Evolutionary conservation across 2,329 filamentous ascomycete genomes (phyloP).

Genomic region (Fusarium equiseti): DNA sequence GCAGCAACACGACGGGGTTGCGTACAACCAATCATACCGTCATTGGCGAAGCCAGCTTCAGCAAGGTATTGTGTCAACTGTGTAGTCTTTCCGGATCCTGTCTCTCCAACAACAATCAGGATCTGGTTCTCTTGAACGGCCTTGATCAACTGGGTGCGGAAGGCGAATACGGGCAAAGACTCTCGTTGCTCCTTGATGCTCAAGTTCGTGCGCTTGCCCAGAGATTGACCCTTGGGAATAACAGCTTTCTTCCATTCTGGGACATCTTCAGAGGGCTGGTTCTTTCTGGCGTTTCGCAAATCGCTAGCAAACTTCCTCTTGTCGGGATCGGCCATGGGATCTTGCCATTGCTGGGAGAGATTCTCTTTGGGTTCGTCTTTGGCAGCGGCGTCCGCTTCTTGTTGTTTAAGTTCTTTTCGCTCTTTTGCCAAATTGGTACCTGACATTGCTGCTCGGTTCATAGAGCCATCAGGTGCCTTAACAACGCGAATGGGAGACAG

Average conservation of each 20-base stretch:
- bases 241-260: conserved; percentile 95
- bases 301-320: conserved; percentile 91
- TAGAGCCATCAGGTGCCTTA: conserved; percentile 97
- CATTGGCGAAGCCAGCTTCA: conserved; percentile 88
- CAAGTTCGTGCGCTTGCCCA: conserved; percentile 89
- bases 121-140: conserved; percentile 90
- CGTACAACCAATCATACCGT: conserved; percentile 93
- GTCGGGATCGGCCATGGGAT: conserved; percentile 91
- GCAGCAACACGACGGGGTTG: conserved; percentile 97
- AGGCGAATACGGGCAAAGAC: conserved; percentile 87
- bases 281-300: conserved; percentile 74
- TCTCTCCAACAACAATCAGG: conserved; percentile 96
- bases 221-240: conserved; percentile 80
- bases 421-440: conserved; percentile 91
- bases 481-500: conserved; percentile 95
- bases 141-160: conserved; percentile 87
- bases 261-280: conserved; percentile 73
- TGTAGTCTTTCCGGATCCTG: conserved; percentile 96
- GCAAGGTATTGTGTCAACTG: conserved; percentile 96
- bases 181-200: conserved; percentile 96
- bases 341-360: conserved; percentile 91
- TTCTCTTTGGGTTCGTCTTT: conserved; percentile 86
- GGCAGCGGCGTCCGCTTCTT: conserved; percentile 81
- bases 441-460: conserved; percentile 96
- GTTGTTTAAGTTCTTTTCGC: conserved; percentile 86